phyloP scores from a whole-genome alignment of 1,284 basidiomycete genomes.

The Cystobasidium slooffiae region DNA sequence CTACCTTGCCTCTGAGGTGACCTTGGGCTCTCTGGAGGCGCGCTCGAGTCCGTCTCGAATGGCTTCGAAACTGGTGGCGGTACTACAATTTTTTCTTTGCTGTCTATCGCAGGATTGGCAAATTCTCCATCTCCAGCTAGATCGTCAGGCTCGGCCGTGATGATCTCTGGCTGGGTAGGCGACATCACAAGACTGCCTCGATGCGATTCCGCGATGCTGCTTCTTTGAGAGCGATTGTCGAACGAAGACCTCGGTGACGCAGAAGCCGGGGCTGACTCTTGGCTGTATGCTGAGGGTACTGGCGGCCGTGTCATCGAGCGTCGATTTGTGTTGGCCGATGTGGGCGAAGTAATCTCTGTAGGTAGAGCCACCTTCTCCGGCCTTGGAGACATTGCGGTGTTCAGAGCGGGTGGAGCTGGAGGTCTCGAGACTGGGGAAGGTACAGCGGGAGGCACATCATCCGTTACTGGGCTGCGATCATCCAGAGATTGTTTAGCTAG shows the following conservation, averaged over 20 bases:
- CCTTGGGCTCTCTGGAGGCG: too few species aligned
- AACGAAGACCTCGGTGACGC: slow-evolving; percentile 13
- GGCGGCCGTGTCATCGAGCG: slow-evolving; percentile 40
- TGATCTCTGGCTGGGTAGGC: not conserved
- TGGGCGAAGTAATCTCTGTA: slow-evolving; percentile 20
- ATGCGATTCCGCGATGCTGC: not conserved
- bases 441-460: not conserved
- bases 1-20: not conserved
- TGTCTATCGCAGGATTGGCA: slow-evolving; percentile 13
- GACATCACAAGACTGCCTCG: slow-evolving; percentile 18
- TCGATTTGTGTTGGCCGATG: slow-evolving; percentile 9
- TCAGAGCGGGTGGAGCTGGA: slow-evolving; percentile 12
- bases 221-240: slow-evolving; percentile 11
- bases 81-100: slow-evolving; percentile 23
- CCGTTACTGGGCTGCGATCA: not conserved
- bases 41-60: slow-evolving; percentile 9
- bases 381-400: not conserved
- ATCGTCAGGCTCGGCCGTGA: slow-evolving; percentile 13
- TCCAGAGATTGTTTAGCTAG: slow-evolving; percentile 20
- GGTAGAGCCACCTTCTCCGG: not conserved
- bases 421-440: not conserved
- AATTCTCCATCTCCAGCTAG: slow-evolving; percentile 44
- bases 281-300: slow-evolving; percentile 26
- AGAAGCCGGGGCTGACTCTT: not conserved
- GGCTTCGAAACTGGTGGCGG: slow-evolving; percentile 34